Evolutionary conservation across 2,329 filamentous ascomycete genomes (phyloP).

Genomic region (Exophiala viscosa): DNA sequence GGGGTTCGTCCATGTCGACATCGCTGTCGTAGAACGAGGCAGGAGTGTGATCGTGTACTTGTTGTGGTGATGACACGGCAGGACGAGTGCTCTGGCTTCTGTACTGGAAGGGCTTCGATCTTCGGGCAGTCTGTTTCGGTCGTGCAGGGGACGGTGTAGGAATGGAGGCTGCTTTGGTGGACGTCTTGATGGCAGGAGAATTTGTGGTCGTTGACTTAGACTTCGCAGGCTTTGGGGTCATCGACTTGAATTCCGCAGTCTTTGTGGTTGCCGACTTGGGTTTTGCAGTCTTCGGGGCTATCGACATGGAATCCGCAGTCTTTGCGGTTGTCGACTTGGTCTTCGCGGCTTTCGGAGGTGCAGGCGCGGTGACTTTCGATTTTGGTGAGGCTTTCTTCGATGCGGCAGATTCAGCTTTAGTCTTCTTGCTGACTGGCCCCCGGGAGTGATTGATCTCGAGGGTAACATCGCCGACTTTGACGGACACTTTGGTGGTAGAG

Average conservation of each 20-base stretch:
- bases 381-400: background rate
- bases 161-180: background rate
- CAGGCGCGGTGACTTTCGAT: background rate
- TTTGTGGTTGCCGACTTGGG: background rate
- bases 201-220: conserved; percentile 1
- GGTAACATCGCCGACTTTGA: conserved; percentile 12
- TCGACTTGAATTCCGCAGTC: background rate
- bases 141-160: background rate
- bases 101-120: conserved; percentile 5
- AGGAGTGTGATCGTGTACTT: conserved; percentile 1
- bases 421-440: background rate
- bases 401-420: background rate
- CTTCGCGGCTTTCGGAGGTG: background rate
- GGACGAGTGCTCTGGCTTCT: background rate
- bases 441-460: conserved; percentile 7
- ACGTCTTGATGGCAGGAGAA: background rate
- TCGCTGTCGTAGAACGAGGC: conserved; percentile 9
- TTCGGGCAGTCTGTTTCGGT: conserved; percentile 8
- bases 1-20: conserved; percentile 10
- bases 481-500: conserved; percentile 5
- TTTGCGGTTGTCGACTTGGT: background rate
- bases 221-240: background rate
- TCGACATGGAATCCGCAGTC: background rate
- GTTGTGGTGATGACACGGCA: background rate
- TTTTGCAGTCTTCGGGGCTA: background rate